Conservation (phyloP, 2,329 filamentous ascomycete genomes). For the Aureobasidium sp. region DNA sequence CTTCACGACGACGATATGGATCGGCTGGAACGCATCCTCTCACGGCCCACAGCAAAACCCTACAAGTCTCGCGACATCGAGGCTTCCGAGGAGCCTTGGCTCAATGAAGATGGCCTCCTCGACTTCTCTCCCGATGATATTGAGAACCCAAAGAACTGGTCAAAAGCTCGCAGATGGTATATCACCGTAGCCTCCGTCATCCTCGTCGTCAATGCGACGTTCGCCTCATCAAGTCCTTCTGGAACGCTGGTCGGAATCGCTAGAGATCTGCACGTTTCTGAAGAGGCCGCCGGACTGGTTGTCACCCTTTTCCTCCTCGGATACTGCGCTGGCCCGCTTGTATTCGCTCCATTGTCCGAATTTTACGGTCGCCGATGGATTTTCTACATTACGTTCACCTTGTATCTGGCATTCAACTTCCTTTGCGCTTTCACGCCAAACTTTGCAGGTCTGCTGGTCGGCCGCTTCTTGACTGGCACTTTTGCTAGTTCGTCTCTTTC, state of each 20-base stretch:
- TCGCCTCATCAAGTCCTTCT: slow-evolving; percentile 42
- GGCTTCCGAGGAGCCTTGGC: slow-evolving; percentile 33
- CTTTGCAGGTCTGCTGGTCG: slow-evolving; percentile 47
- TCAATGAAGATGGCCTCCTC: slow-evolving; percentile 46
- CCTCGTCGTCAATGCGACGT: slow-evolving; percentile 51
- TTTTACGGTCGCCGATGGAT: slow-evolving; percentile 53
- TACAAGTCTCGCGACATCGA: slow-evolving; percentile 40
- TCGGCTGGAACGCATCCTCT: slow-evolving; percentile 40
- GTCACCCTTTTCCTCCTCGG: slow-evolving; percentile 30
- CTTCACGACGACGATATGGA: slow-evolving; percentile 31
- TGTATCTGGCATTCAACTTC: slow-evolving; percentile 44
- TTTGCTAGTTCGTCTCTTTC: slow-evolving; percentile 44
- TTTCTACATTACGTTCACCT: slow-evolving; percentile 38
- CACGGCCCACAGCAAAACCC: slow-evolving; percentile 47
- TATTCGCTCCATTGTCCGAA: slow-evolving; percentile 61
- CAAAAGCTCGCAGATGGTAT: slow-evolving; percentile 32
- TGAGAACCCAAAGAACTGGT: slow-evolving; percentile 47
- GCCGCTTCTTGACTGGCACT: slow-evolving; percentile 50
- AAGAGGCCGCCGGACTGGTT: slow-evolving; percentile 33
- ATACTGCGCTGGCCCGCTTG: slow-evolving; percentile 55
- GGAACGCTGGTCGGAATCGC: slow-evolving; percentile 36
- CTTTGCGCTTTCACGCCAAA: slow-evolving; percentile 51
- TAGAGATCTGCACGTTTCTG: slow-evolving; percentile 42
- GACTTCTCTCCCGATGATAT: slow-evolving; percentile 47
- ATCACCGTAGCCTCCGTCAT: slow-evolving; percentile 39